Base-by-base conservation (phyloP, 1,284 basidiomycete species). In the Pseudozyma sp. region DNA sequence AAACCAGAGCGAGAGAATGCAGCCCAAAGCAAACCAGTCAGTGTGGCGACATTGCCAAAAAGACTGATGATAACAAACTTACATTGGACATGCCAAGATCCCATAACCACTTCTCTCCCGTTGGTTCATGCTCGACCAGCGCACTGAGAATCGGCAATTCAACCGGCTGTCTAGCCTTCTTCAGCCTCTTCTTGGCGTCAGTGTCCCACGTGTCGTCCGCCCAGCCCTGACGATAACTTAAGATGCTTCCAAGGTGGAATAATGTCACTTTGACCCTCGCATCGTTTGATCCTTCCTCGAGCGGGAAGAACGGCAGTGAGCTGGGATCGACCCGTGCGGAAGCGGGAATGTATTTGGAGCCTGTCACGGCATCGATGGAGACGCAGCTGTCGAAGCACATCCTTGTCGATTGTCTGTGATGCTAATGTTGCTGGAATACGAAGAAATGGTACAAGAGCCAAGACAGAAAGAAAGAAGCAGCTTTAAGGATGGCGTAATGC, bases 171-270 rank as follows among this genome's bases (percentile, higher is more conserved):
- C 47, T 47, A 5, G 48, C 35, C 34, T 68, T 59, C 13, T 56
- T 43, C 14, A 48, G 19, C 3, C 59, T 25, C 6, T 35, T 18
- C 31, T 42, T 18, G n/a, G 7, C n/a, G 18, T 59, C 42, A 16
- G 35, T 21, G 19, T 63, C 60, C 59, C 66, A 69, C 1, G 52
- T 53, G 21, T 69, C 66, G 31, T 69, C 66, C 18, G 60, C 66
- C 65, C 59, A 69, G 14, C 40, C 52, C n/a, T 57, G 55, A 21
- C 66, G 66, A 25, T 58, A 57, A 45, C 53, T 55, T 12, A 51
- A 39, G 31, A 63, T 50, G 36, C 39, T 59, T 11, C 66, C 60
- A 2, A 52, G 50, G 25, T 69, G 66, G 21, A 69, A 62, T 1
- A 69, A 45, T 40, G 59, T 59, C 4, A 62, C 55, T 1, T 38